phyloP scores from a whole-genome alignment of 495 filamentous ascomycete species.

The Hamigera avellanea region DNA sequence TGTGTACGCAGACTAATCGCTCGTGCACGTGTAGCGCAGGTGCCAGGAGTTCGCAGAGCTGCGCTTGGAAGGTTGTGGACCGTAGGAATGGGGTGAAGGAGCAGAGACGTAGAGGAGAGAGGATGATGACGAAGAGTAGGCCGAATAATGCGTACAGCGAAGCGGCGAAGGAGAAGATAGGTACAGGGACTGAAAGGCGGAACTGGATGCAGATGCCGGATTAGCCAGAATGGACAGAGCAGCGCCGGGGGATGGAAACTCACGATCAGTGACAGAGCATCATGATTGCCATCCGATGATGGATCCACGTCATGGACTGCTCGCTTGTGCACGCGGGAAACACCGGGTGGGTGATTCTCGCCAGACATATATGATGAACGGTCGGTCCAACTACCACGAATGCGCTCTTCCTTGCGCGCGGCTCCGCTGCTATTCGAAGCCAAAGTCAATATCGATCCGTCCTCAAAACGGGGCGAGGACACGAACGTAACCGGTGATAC shows the following conservation, averaged over 20 bases:
- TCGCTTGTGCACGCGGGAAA: constrained; percentile 21
- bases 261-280: constrained; percentile 32
- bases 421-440: constrained; percentile 18
- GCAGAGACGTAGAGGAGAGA: constrained; percentile 32
- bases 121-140: constrained; percentile 27
- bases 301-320: constrained; percentile 13
- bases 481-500: constrained; percentile 10
- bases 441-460: constrained; percentile 14
- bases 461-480: constrained; percentile 11
- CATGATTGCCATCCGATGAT: constrained; percentile 16
- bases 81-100: constrained; percentile 24
- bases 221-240: neutral
- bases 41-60: constrained; percentile 29
- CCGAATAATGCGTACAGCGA: constrained; percentile 34
- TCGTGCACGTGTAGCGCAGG: constrained; percentile 34
- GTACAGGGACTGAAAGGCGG: constrained; percentile 35
- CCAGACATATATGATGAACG: constrained; percentile 31
- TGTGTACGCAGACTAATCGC: constrained; percentile 22
- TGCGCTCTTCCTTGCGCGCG: constrained; percentile 22
- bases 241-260: constrained; percentile 4
- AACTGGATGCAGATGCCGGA: constrained; percentile 18
- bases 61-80: constrained; percentile 23
- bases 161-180: constrained; percentile 30
- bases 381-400: constrained; percentile 25
- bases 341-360: constrained; percentile 16